Base-by-base conservation (phyloP, 2,329 filamentous ascomycete genomes). In the Colletotrichum siamense region DNA sequence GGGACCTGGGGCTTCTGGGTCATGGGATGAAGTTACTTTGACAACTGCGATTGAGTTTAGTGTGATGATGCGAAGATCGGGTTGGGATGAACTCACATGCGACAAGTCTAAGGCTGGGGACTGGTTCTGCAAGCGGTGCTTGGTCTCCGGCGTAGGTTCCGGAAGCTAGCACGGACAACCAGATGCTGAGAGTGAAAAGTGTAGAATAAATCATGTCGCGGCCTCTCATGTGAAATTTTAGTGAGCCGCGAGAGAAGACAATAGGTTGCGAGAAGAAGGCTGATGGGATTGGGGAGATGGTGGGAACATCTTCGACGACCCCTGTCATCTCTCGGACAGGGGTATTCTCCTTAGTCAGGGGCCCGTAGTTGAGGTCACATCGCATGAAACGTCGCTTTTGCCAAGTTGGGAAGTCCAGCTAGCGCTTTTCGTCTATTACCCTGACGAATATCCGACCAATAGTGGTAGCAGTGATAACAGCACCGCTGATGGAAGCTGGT, bases 21-120 rank as follows among this genome's bases (percentile, higher is more conserved):
- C 6, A 44, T 55, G 39, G 22, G 18, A 32, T 32, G 65, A 24
- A 49, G 28, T 16, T 64, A 74, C 74, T 16, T 18, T 64, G 10
- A 65, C 39, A 61, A 62, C 74, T 76, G 61, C 5, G 12, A n/a
- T 62, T 5, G 16, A 30, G 39, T 72, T 22, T 26, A 8, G 39
- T 12, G 36, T 22, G 6, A 10, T 34, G 8, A 12, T 30, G 15
- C 3, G 18, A 32, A 52, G 44, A 52, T 52, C n/a, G n/a, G 6
- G 10, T 39, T 62, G 10, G n/a, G 26, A 39, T 15, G 22, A 26
- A 76, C 74, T 69, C 26, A 76, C 74, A 74, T 13, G 70, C 70
- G 26, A 76, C 62, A 2, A 74, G 65, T n/a, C 26, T 62, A 30
- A 61, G 24, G 5, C 39, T 15, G 5, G 8, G 24, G 18, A 3